phyloP scores from a whole-genome alignment of 176 grass and related monocot genomes.

The Rhynchospora tenuis region DNA sequence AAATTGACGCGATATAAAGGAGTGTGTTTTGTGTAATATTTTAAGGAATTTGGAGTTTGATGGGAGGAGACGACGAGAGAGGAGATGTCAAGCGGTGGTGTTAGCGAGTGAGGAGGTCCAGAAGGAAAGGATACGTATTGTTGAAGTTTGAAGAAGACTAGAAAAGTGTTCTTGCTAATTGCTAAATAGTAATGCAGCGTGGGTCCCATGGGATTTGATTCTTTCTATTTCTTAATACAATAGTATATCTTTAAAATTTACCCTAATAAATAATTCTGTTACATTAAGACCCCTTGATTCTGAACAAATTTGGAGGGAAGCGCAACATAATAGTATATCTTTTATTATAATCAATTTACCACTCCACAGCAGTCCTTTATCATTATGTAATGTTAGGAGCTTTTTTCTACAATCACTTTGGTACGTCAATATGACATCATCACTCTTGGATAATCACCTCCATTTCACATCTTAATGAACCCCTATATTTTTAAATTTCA shows the following conservation, averaged over 20 bases:
- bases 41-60: not conserved
- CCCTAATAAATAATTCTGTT: not conserved
- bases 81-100: not conserved
- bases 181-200: not conserved
- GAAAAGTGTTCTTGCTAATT: not conserved
- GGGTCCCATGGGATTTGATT: constrained; percentile 15
- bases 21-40: not conserved
- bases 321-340: no score
- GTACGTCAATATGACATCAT: no score
- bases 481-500: no score
- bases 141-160: constrained; percentile 36
- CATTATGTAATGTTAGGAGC: no score
- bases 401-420: no score
- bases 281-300: no score
- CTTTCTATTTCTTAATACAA: not conserved
- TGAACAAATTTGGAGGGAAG: no score
- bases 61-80: not conserved
- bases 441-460: no score
- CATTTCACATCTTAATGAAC: no score
- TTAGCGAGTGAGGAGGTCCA: not conserved
- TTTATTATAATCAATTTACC: no score
- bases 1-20: not conserved
- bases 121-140: constrained; percentile 29
- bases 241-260: not conserved
- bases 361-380: no score